Evolutionary conservation across 108 stramenopile genomes (phyloP), one percentile per base, ranked within the genome.

Genomic region (Nannochloropsis gaditana): DNA sequence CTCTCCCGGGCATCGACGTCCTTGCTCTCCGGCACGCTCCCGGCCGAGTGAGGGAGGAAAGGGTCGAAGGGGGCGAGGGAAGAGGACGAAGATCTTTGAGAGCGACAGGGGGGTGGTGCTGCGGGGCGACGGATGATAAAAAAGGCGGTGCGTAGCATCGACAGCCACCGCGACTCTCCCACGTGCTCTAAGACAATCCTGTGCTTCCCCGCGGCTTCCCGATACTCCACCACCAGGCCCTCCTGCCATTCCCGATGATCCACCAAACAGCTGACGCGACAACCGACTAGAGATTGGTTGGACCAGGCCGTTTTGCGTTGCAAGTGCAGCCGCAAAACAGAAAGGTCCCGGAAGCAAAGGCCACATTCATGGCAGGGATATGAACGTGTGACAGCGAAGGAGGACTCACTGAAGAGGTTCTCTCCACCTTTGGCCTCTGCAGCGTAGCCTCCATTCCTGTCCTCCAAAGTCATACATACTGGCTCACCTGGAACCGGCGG

Each of bases 191-290:
- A 91, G 44, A 87, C 90, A 9, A 91, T 87, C 45, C 83, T 11
- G 44, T 88, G 85, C 59, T 88, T 85, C 80, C 85, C 85, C 5
- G 84, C 82, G 9, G 44, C 43, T 15, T 85, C 84, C 11, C 11
- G 83, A 43, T 80, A 85, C 43, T 85, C 80, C 15, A 21, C 17
- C 4, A 91, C 91, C 1, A 85, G 50, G 9, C 90, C 91, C 45
- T 91, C 91, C 41, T 91, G 91, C 91, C 91, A 91, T 41, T 91
- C 91, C 43, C 87, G 83, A 19, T 85, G 87, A 79, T 91, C 91
- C 80, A 91, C 87, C 9, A 91, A 44, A 80, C 89, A 91, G 86
- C 88, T 91, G 43, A 91, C 90, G 44, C 91, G 43, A 84, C 91
- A 91, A 5, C 91, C 91, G 21, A 91, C 43, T 11, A 91, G 86